A percentile compares a stretch with the other conserved stretches of the same genome.
phyloP scores from a whole-genome alignment of 2,329 filamentous ascomycete species.

The Xylariales sp. region DNA sequence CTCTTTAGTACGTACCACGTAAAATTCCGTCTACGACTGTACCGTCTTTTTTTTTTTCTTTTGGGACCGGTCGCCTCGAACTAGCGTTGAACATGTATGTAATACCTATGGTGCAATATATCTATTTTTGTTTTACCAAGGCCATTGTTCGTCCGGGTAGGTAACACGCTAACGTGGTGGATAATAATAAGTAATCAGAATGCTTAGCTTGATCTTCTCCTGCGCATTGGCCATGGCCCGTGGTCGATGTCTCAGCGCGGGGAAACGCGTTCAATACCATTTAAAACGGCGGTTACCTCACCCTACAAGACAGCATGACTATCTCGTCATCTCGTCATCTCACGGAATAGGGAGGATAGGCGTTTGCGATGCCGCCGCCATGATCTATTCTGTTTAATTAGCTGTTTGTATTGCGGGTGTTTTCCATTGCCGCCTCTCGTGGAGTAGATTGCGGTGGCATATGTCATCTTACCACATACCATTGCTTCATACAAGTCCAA shows the following conservation, averaged over 20 bases:
- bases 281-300: not conserved
- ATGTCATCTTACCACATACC: constrained; percentile 34
- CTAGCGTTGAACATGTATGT: too few species aligned
- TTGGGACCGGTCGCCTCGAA: too few species aligned
- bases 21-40: too few species aligned
- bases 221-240: not conserved
- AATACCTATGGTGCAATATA: too few species aligned
- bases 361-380: not conserved
- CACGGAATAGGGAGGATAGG: too few species aligned
- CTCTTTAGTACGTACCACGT: too few species aligned
- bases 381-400: constrained; percentile 19
- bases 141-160: too few species aligned
- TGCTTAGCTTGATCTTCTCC: not conserved
- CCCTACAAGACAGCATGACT: not conserved
- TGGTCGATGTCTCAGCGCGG: too few species aligned
- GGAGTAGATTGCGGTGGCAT: constrained; percentile 11
- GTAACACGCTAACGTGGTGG: not conserved
- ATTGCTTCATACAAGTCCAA: not conserved
- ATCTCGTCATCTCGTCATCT: not conserved
- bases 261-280: not conserved
- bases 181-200: not conserved
- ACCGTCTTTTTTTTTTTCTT: too few species aligned
- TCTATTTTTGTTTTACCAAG: not conserved
- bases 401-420: not conserved
- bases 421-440: not conserved